Evolutionary conservation across 352 stramenopile species (phyloP).

Genomic region (Globisporangium barbulae): DNA sequence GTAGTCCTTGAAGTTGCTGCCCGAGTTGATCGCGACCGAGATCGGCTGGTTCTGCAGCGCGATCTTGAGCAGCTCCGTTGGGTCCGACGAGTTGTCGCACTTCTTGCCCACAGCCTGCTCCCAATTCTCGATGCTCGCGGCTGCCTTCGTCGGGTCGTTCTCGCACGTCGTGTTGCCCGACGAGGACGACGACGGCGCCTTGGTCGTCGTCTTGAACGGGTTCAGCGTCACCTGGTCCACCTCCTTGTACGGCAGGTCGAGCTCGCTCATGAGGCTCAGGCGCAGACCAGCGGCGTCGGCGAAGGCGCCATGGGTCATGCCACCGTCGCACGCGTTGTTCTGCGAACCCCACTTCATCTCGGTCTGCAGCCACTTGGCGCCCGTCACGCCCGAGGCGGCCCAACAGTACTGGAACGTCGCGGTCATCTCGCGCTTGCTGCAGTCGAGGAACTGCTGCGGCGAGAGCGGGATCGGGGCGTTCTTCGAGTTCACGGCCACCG

Average conservation of each 20-base stretch:
- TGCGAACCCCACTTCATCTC: conserved; percentile 74
- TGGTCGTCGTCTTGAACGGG: conserved; percentile 21
- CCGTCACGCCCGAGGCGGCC: conserved; percentile 39
- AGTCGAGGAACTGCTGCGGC: conserved; percentile 78
- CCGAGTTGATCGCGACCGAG: conserved; percentile 76
- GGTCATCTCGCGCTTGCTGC: conserved; percentile 64
- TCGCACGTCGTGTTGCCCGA: conserved; percentile 36
- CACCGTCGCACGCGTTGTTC: conserved; percentile 75
- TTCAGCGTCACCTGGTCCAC: conserved; percentile 29
- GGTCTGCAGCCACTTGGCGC: conserved; percentile 52
- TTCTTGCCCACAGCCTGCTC: conserved; percentile 59
- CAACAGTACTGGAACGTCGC: conserved; percentile 80
- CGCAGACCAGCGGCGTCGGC: conserved; percentile 59
- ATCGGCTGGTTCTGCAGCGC: conserved; percentile 71
- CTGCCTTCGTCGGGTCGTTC: conserved; percentile 30
- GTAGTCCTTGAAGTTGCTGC: conserved; percentile 76
- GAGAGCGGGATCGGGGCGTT: conserved; percentile 53
- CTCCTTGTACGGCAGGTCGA: conserved; percentile 67
- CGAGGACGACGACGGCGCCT: conserved; percentile 5
- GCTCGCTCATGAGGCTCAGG: conserved; percentile 52
- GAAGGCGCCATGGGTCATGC: conserved; percentile 81
- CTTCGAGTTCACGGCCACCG: conserved; percentile 45
- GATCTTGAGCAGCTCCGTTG: conserved; percentile 58
- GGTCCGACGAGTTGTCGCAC: conserved; percentile 48
- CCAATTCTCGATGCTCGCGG: conserved; percentile 68